Conservation (phyloP, 495 filamentous ascomycete genomes). For the Umbilicaria muhlenbergii region DNA sequence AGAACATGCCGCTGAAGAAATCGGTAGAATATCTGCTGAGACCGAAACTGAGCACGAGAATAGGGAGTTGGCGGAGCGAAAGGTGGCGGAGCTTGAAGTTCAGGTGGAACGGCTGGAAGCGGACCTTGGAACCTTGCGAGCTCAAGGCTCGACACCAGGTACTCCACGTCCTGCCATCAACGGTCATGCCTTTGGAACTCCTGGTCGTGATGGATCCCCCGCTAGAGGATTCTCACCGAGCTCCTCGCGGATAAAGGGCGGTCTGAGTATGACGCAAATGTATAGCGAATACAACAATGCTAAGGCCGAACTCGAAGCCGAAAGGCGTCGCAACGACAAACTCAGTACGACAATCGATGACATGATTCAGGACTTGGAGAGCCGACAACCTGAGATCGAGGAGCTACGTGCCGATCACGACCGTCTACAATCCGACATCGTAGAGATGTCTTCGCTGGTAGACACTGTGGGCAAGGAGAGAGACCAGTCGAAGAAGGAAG, state of each 20-base stretch:
- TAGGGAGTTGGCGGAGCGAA: conserved; percentile 50
- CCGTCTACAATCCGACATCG: conserved; percentile 45
- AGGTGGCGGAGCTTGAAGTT: conserved; percentile 59
- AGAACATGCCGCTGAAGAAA: conserved; percentile 66
- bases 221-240: conserved; percentile 40
- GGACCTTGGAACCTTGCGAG: conserved; percentile 28
- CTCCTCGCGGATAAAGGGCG: conserved; percentile 37
- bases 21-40: conserved; percentile 63
- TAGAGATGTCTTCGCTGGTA: conserved; percentile 60
- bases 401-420: conserved; percentile 40
- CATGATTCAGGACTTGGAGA: conserved; percentile 49
- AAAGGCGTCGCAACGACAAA: conserved; percentile 54
- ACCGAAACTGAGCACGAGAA: conserved; percentile 65
- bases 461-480: conserved; percentile 39
- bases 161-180: conserved; percentile 34
- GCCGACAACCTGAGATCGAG: conserved; percentile 42
- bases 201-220: conserved; percentile 32
- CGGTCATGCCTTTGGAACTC: conserved; percentile 31
- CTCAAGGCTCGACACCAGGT: conserved; percentile 27
- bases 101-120: conserved; percentile 53
- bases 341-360: conserved; percentile 65
- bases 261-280: conserved; percentile 49
- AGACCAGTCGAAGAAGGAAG: conserved; percentile 39
- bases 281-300: conserved; percentile 49
- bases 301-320: conserved; percentile 41